These are phyloP conservation scores for Ruellia speciosa DNA, from an alignment of 305 asterid species.

Conservation along the genomic window DNA sequence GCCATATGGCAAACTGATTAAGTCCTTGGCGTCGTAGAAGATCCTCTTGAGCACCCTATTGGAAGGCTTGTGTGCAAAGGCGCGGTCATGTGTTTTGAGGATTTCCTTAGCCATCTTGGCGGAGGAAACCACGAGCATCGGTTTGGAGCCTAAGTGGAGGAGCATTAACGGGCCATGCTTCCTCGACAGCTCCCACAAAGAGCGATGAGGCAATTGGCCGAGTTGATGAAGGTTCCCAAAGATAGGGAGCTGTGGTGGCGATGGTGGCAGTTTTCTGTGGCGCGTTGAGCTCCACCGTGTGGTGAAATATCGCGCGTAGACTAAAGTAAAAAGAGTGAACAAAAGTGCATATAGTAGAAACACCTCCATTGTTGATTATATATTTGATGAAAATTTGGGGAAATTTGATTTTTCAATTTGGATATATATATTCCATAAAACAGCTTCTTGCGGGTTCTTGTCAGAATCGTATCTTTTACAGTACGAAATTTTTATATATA, in stretches of 20 bases:
- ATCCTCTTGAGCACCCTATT: background rate
- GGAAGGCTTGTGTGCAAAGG: background rate
- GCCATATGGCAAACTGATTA: background rate
- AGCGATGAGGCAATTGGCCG: background rate
- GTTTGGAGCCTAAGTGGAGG: background rate
- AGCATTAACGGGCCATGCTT: conserved; percentile 5
- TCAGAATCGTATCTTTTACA: too few relatives aligned
- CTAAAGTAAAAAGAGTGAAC: too few relatives aligned
- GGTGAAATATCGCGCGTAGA: too few relatives aligned
- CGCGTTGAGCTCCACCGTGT: background rate
- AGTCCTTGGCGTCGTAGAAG: background rate
- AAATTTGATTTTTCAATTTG: too few relatives aligned
- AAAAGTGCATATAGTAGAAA: too few relatives aligned
- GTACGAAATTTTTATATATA: too few relatives aligned
- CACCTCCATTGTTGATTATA: too few relatives aligned
- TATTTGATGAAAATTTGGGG: too few relatives aligned
- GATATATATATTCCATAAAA: too few relatives aligned
- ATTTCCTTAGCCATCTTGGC: background rate
- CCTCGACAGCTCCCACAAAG: background rate
- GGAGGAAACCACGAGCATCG: conserved; percentile 2
- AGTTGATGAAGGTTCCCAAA: conserved; percentile 1
- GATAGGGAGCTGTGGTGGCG: background rate
- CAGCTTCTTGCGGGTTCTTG: too few relatives aligned
- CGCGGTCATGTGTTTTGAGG: background rate
- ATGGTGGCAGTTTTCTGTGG: background rate